phyloP scores from a whole-genome alignment of 1,139 yeast genomes.

The Meyerozyma smithsonii region DNA sequence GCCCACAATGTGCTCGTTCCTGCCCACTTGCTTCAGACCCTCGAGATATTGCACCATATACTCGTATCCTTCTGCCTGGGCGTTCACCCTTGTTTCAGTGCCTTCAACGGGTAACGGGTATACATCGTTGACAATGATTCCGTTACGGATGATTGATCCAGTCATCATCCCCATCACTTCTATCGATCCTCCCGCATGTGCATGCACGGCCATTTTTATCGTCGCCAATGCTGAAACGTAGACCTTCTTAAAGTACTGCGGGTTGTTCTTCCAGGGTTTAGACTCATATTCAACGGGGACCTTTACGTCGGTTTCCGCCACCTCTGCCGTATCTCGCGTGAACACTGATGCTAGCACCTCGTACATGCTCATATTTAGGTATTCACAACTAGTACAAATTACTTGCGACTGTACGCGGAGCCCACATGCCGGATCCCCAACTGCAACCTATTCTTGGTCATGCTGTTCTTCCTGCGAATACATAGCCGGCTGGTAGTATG shows the following conservation, averaged over 20 bases:
- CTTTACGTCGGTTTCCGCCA: not conserved
- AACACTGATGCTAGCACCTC: not conserved
- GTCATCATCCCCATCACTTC: constrained; percentile 96
- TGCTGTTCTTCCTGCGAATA: not conserved
- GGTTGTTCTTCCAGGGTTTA: constrained; percentile 41
- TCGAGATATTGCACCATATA: constrained; percentile 85
- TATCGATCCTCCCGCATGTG: constrained; percentile 80
- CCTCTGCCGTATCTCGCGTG: not conserved
- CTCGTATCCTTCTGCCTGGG: constrained; percentile 90
- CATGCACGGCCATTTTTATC: constrained; percentile 77
- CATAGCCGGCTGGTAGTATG: not conserved
- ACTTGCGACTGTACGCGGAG: too few species aligned
- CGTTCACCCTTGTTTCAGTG: constrained; percentile 93
- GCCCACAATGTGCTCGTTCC: constrained; percentile 69
- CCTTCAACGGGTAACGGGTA: constrained; percentile 93
- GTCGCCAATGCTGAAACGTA: constrained; percentile 72
- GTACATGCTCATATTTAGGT: not conserved
- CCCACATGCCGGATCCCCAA: too few species aligned
- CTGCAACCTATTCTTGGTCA: too few species aligned
- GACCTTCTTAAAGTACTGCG: constrained; percentile 62
- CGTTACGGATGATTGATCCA: constrained; percentile 59
- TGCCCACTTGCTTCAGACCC: constrained; percentile 48
- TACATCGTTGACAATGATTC: constrained; percentile 73
- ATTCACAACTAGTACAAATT: too few species aligned
- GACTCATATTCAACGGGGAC: constrained; percentile 6